A percentile compares a stretch with the other conserved stretches of the same genome.
These are phyloP conservation scores for Penicillium flavigenum DNA, from an alignment of 495 filamentous ascomycete species.

Conservation along the genomic window DNA sequence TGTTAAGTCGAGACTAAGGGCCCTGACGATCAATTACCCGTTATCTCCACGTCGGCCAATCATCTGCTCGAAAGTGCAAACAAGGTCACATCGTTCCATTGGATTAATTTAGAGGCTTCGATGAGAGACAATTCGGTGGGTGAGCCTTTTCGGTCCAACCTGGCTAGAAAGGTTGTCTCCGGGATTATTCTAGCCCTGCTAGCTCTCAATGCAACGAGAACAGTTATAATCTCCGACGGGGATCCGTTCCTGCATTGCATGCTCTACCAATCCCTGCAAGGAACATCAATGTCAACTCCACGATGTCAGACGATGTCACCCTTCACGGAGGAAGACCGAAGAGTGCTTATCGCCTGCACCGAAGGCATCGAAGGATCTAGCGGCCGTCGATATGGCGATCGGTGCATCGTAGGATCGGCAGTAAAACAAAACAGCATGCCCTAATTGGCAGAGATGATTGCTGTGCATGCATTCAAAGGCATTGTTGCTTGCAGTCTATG, in stretches of 20 bases:
- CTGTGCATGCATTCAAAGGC: neutral
- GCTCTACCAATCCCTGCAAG: neutral
- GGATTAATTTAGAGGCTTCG: neutral
- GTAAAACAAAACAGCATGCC: neutral
- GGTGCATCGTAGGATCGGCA: slow-evolving; percentile 1
- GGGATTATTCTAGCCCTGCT: neutral
- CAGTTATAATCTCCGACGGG: slow-evolving; percentile 11
- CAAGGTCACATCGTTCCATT: slow-evolving; percentile 24
- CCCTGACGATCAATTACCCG: slow-evolving; percentile 29
- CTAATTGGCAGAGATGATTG: neutral
- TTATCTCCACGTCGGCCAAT: slow-evolving; percentile 29
- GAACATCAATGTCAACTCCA: too few relatives aligned
- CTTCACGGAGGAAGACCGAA: slow-evolving; percentile 9
- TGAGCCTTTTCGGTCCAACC: slow-evolving; percentile 11
- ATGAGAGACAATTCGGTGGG: neutral
- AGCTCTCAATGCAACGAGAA: neutral
- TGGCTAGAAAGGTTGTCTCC: neutral
- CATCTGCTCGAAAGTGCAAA: slow-evolving; percentile 1
- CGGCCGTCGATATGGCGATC: slow-evolving; percentile 5
- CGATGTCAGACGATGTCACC: slow-evolving; percentile 15
- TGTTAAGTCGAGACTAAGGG: neutral
- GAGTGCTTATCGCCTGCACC: neutral
- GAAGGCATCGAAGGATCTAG: slow-evolving; percentile 3
- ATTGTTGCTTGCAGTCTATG: neutral
- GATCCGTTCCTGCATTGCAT: slow-evolving; percentile 9